Percentiles rank a stretch among this genome's conserved stretches.
phyloP scores from a whole-genome alignment of 768 basidiomycete genomes.

The Lentinula sp. region DNA sequence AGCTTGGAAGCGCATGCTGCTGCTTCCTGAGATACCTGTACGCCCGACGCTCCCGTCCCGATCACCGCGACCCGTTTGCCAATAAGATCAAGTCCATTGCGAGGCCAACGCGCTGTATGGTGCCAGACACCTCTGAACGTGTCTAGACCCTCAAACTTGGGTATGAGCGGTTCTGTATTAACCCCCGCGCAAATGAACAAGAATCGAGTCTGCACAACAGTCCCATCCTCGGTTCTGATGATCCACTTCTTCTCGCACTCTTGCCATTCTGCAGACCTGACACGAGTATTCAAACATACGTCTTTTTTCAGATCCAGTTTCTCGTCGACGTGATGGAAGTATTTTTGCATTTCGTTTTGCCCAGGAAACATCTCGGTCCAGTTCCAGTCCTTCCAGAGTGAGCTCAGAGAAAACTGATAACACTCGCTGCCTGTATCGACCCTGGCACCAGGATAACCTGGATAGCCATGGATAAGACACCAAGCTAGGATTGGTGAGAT shows the following conservation, averaged over 20 bases:
- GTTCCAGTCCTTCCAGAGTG: constrained; percentile 9
- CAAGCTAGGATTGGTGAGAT: neutral
- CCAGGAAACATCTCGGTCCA: constrained; percentile 9
- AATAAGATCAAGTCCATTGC: neutral
- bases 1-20: constrained; percentile 1
- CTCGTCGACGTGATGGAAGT: constrained; percentile 12
- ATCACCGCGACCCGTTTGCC: constrained; percentile 5
- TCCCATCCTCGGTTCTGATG: neutral
- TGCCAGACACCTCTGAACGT: constrained; percentile 2
- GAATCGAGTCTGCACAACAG: neutral
- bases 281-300: constrained; percentile 9
- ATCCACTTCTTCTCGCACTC: constrained; percentile 7
- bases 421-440: constrained; percentile 10
- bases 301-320: constrained; percentile 10
- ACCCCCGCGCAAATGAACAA: constrained; percentile 5
- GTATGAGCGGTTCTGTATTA: neutral
- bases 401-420: constrained; percentile 10
- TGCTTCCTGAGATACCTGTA: constrained; percentile 6
- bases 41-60: constrained; percentile 6
- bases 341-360: constrained; percentile 6
- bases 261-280: constrained; percentile 9
- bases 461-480: neutral
- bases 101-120: constrained; percentile 7
- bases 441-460: constrained; percentile 9
- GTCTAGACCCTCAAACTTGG: neutral